Conservation (phyloP, 306 rosid genomes). For the Vigna nakashimae region DNA sequence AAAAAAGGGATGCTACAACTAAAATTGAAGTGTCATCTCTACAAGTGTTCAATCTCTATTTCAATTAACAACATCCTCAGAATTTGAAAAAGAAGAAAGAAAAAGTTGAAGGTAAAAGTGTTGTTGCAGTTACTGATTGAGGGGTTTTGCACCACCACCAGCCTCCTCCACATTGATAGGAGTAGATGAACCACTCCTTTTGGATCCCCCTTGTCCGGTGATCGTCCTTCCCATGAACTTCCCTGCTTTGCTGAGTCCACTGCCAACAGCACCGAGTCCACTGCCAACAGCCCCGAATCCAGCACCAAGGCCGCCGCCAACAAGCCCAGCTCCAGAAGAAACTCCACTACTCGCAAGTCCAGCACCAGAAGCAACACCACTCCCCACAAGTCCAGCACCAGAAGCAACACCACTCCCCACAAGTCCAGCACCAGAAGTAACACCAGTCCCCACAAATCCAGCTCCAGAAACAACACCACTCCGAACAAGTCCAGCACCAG, state of each 20-base stretch:
- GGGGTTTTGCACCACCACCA: slow-evolving; percentile 78
- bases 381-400: slow-evolving; percentile 38
- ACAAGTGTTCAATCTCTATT: slow-evolving; percentile 41
- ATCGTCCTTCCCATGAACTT: slow-evolving; percentile 91
- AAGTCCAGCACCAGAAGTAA: slow-evolving; percentile 51
- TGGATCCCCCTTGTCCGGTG: slow-evolving; percentile 62
- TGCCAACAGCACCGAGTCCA: slow-evolving; percentile 56
- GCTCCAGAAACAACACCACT: slow-evolving; percentile 62
- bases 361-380: slow-evolving; percentile 44
- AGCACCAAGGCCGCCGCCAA: slow-evolving; percentile 42
- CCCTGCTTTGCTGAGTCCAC: slow-evolving; percentile 84
- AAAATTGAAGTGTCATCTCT: slow-evolving; percentile 38
- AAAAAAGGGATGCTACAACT: slow-evolving; percentile 38
- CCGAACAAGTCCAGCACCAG: slow-evolving; percentile 67
- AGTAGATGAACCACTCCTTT: slow-evolving; percentile 72
- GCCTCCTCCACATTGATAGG: slow-evolving; percentile 70
- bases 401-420: slow-evolving; percentile 61
- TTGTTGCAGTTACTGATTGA: slow-evolving; percentile 38
- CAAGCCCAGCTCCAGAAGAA: slow-evolving; percentile 19
- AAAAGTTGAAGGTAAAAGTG: slow-evolving; percentile 31
- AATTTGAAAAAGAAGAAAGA: slow-evolving; percentile 40
- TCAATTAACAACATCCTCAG: slow-evolving; percentile 21
- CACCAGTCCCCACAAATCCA: slow-evolving; percentile 40
- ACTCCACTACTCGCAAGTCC: slow-evolving; percentile 44
- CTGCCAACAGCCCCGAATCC: slow-evolving; percentile 51